These are phyloP conservation scores for Clonostachys chloroleuca DNA, from an alignment of 2,329 filamentous ascomycete genomes.

Conservation along the genomic window DNA sequence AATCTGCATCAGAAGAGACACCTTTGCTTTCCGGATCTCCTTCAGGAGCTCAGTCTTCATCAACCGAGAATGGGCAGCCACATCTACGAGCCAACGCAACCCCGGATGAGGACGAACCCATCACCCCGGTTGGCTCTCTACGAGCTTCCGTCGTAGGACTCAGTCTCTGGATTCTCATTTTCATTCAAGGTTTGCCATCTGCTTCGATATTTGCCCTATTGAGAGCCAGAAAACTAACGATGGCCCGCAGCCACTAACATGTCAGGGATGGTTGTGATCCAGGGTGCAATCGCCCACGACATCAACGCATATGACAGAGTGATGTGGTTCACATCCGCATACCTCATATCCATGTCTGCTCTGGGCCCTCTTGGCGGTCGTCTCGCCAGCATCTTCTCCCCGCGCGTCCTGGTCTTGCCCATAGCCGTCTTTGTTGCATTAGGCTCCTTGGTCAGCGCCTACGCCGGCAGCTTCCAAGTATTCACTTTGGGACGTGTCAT, in stretches of 20 bases:
- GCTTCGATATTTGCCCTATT: constrained; percentile 1
- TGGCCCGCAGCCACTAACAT: constrained; percentile 56
- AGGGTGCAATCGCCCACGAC: constrained; percentile 71
- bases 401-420: constrained; percentile 59
- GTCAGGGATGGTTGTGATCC: constrained; percentile 76
- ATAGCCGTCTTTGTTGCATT: constrained; percentile 53
- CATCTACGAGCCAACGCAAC: too few species aligned
- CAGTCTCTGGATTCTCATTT: constrained; percentile 53
- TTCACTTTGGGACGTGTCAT: constrained; percentile 69
- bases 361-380: constrained; percentile 68
- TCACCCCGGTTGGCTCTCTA: constrained; percentile 14
- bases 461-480: constrained; percentile 49
- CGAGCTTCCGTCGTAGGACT: constrained; percentile 40
- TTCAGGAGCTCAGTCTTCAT: too few species aligned
- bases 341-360: constrained; percentile 58
- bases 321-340: constrained; percentile 79
- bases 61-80: too few species aligned
- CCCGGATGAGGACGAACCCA: constrained; percentile 3
- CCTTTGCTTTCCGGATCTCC: too few species aligned
- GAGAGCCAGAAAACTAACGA: not conserved
- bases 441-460: constrained; percentile 62
- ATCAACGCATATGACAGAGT: constrained; percentile 68
- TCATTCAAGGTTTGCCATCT: constrained; percentile 46
- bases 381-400: constrained; percentile 69
- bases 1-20: too few species aligned